These are phyloP conservation scores for Saccharomycopsis crataegensis DNA, from an alignment of 1,139 yeast genomes.

Conservation along the genomic window DNA sequence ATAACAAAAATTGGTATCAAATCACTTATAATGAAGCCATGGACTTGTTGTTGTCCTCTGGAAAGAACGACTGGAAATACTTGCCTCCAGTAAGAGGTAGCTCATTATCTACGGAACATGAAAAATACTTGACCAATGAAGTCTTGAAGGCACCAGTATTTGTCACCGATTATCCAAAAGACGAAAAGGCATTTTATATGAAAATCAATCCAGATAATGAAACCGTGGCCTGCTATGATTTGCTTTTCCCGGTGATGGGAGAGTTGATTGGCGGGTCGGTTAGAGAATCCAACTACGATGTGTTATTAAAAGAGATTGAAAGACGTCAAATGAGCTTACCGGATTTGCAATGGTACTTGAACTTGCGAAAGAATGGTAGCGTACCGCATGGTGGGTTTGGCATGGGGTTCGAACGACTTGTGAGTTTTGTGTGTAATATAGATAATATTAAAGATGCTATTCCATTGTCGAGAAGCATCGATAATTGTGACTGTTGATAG, in stretches of 20 bases:
- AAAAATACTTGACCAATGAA: constrained; percentile 76
- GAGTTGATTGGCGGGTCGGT: constrained; percentile 94
- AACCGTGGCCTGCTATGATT: constrained; percentile 87
- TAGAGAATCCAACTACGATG: constrained; percentile 63
- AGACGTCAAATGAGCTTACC: constrained; percentile 46
- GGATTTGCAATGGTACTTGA: constrained; percentile 74
- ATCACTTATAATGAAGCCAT: constrained; percentile 76
- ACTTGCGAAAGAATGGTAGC: constrained; percentile 66
- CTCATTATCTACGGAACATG: constrained; percentile 76
- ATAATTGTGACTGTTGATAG: constrained; percentile 38
- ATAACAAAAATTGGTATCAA: constrained; percentile 49
- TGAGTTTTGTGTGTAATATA: constrained; percentile 61
- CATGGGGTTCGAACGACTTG: constrained; percentile 81
- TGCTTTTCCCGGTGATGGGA: constrained; percentile 86
- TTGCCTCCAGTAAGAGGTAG: constrained; percentile 57
- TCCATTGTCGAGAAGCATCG: constrained; percentile 66
- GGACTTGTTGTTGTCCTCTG: constrained; percentile 34
- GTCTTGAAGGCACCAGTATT: constrained; percentile 72
- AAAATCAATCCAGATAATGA: constrained; percentile 34
- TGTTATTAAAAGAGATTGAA: constrained; percentile 43
- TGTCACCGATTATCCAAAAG: constrained; percentile 79
- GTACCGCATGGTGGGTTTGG: constrained; percentile 98
- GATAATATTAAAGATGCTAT: constrained; percentile 82
- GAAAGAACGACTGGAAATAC: constrained; percentile 26
- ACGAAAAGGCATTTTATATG: constrained; percentile 91